These are phyloP conservation scores for Cryptococcus sp. DNA, from an alignment of 1,284 basidiomycete species.

Conservation along the genomic window DNA sequence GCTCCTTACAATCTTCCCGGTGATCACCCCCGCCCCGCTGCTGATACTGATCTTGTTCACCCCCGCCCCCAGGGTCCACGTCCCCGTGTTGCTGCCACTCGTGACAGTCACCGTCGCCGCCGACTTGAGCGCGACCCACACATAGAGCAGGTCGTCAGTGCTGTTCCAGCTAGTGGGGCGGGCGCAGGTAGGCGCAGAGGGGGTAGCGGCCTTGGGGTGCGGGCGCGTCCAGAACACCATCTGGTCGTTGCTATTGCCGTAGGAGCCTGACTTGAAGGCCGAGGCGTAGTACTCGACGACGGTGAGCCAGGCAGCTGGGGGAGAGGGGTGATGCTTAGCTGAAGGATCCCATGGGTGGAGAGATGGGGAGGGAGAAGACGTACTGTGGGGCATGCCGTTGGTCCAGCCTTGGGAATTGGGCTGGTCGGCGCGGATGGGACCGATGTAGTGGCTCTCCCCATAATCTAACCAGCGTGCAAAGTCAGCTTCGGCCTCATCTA, in stretches of 20 bases:
- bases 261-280: slow-evolving; percentile 70
- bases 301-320: slow-evolving; percentile 55
- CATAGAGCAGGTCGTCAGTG: slow-evolving; percentile 58
- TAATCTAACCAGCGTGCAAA: slow-evolving; percentile 40
- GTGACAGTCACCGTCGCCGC: slow-evolving; percentile 56
- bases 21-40: slow-evolving; percentile 32
- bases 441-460: slow-evolving; percentile 51
- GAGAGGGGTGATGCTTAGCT: background rate
- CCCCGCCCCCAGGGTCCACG: slow-evolving; percentile 34
- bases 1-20: slow-evolving; percentile 32
- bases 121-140: slow-evolving; percentile 61
- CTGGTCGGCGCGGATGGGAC: slow-evolving; percentile 43
- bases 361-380: background rate
- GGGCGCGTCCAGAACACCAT: slow-evolving; percentile 70
- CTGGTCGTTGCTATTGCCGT: slow-evolving; percentile 62
- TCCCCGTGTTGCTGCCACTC: slow-evolving; percentile 28
- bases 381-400: slow-evolving; percentile 43
- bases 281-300: slow-evolving; percentile 60
- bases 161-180: slow-evolving; percentile 36
- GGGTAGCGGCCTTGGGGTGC: slow-evolving; percentile 58
- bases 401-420: slow-evolving; percentile 46
- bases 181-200: slow-evolving; percentile 33
- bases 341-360: no score
- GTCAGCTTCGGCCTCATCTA: background rate
- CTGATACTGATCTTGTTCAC: slow-evolving; percentile 40